A percentile compares a stretch with the other conserved stretches of the same genome.
These are phyloP conservation scores for Neurospora discreta DNA, from an alignment of 495 filamentous ascomycete genomes.

Conservation along the genomic window DNA sequence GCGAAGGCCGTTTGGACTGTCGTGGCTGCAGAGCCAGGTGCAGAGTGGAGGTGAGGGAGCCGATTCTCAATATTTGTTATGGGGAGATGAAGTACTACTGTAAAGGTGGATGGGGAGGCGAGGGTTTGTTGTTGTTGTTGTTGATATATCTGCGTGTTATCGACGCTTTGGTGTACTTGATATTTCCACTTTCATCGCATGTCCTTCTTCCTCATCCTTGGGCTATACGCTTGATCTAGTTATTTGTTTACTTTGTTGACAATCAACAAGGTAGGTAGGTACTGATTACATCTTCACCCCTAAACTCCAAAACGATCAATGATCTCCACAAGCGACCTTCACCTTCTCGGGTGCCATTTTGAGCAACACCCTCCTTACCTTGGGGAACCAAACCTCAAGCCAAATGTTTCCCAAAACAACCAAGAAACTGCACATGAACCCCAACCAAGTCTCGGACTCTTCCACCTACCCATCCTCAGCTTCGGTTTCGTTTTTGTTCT, in stretches of 20 bases:
- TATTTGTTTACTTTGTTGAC: too few species aligned
- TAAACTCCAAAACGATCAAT: neutral
- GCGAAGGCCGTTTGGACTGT: neutral
- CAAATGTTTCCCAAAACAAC: neutral
- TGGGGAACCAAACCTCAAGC: fast-evolving
- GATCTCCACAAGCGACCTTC: neutral
- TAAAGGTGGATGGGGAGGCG: too few species aligned
- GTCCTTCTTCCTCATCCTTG: too few species aligned
- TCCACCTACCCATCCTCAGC: neutral
- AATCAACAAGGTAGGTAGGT: too few species aligned
- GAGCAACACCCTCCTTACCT: neutral
- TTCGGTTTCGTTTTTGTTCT: neutral
- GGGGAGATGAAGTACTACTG: neutral
- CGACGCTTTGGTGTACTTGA: neutral
- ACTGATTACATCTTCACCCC: too few species aligned
- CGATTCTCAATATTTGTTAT: neutral
- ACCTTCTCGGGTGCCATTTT: neutral
- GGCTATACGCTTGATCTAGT: too few species aligned
- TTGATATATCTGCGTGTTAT: neutral
- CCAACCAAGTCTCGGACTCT: neutral
- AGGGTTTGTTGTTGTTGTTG: neutral
- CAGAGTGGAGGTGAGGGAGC: neutral
- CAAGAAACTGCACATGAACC: neutral
- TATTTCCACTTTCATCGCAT: too few species aligned
- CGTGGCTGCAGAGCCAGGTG: neutral